Evolutionary conservation across 352 stramenopile species (phyloP).

Genomic region (Globisporangium spinosum): DNA sequence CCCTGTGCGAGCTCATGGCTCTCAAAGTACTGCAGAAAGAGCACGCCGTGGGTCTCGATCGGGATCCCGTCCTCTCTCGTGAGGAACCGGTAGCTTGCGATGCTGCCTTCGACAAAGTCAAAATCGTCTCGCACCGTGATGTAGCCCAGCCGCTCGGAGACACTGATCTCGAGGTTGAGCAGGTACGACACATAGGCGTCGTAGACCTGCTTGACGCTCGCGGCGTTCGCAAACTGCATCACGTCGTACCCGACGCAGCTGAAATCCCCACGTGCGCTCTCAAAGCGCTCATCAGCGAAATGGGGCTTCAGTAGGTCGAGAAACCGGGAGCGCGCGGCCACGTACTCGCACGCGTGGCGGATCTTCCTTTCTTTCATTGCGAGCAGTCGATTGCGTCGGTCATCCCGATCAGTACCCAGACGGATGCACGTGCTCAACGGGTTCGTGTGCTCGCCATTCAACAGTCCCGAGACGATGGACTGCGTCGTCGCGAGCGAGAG

Average conservation of each 20-base stretch:
- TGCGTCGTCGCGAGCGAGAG: slow-evolving; percentile 31
- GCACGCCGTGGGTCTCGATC: not conserved
- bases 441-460: slow-evolving; percentile 14
- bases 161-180: slow-evolving; percentile 40
- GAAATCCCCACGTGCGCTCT: slow-evolving; percentile 37
- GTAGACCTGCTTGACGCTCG: slow-evolving; percentile 31
- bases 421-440: slow-evolving; percentile 43
- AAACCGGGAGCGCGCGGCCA: slow-evolving; percentile 43
- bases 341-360: slow-evolving; percentile 28
- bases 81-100: slow-evolving; percentile 32
- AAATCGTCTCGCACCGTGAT: slow-evolving; percentile 22
- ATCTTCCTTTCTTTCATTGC: slow-evolving; percentile 37
- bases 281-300: slow-evolving; percentile 36
- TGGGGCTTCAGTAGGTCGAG: slow-evolving; percentile 34
- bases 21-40: not conserved
- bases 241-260: slow-evolving; percentile 41
- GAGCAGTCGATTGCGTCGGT: slow-evolving; percentile 28
- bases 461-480: slow-evolving; percentile 36
- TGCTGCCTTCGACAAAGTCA: slow-evolving; percentile 17
- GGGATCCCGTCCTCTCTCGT: not conserved
- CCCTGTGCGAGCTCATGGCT: not conserved
- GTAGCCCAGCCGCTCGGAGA: slow-evolving; percentile 23
- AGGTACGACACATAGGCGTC: slow-evolving; percentile 34
- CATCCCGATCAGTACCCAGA: slow-evolving; percentile 27
- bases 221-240: slow-evolving; percentile 28